Base-by-base conservation (phyloP, 2,329 filamentous ascomycete genomes). In the Chrysoporthe puriensis region DNA sequence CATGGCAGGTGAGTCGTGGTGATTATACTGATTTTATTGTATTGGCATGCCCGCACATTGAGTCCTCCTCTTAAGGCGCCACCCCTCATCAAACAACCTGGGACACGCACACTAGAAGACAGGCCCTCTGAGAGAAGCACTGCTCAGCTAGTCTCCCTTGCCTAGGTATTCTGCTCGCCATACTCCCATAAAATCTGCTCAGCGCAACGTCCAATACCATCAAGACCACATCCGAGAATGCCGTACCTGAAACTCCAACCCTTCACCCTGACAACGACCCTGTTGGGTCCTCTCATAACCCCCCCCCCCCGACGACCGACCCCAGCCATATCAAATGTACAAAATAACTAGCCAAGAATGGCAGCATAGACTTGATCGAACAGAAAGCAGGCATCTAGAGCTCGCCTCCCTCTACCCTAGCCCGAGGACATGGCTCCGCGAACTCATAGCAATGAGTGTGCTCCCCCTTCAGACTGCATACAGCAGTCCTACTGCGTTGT, bases 401-500 rank as follows among this genome's bases (percentile, higher is more conserved):
- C 50, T 16, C 11, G 32, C 11, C 50, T 26, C 50, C 6, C 4
- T 54, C 50, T 34, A 21, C 50, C 2, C n/a, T 4, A 54, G 32
- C 2, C 11, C 13, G 11, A 5, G 32, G 5, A 54, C 16, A 16
- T 2, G 32, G 26, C 11, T 13, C 7, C 6, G 16, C 50, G 1
- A 54, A 54, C 26, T 54, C 26, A 54, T 21, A 14, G 7, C 16
- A 34, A 34, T 13, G 21, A 21, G 8, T 34, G 26, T 26, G 14
- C 32, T 54, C 50, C 13, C 50, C 26, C 50, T 13, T 16, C 14
- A 16, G 50, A 32, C 50, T 13, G 11, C 7, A 54, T 54, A 14
- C 11, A 5, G 42, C 36, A 60, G 14, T 63, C 58, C 73, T 76
- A 84, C 62, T 76, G 76, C 78, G 80, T 85, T 77, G 88, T 78